Percentiles rank a stretch among this genome's conserved stretches.
These are phyloP conservation scores for Penicillium sp. DNA, from an alignment of 2,329 filamentous ascomycete genomes.

Conservation along the genomic window DNA sequence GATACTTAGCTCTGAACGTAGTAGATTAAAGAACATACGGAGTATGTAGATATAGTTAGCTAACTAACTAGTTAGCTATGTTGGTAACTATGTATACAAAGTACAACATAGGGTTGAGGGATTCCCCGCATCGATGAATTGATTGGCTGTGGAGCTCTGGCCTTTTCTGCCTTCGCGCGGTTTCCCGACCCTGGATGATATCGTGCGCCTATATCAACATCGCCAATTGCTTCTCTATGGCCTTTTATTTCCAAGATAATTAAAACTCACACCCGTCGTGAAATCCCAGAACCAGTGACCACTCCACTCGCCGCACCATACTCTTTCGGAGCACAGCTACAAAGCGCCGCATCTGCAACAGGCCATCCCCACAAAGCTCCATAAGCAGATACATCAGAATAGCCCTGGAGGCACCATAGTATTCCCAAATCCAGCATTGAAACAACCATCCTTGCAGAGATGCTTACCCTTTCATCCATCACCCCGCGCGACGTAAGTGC, in stretches of 20 bases:
- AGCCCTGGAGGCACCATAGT: not conserved
- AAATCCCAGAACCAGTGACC: not conserved
- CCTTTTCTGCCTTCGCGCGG: constrained; percentile 7
- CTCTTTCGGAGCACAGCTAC: not conserved
- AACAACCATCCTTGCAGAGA: constrained; percentile 7
- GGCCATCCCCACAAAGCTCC: not conserved
- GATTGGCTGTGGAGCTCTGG: constrained; percentile 13
- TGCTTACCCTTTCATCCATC: constrained; percentile 66
- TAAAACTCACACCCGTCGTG: not conserved
- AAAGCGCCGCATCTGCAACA: not conserved
- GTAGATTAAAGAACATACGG: not conserved
- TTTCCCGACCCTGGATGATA: not conserved
- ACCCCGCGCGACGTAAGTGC: constrained; percentile 66
- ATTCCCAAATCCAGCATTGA: not conserved
- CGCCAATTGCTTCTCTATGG: not conserved
- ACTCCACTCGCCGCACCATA: not conserved
- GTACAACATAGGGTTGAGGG: not conserved
- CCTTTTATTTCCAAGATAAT: not conserved
- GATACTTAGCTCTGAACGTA: not conserved
- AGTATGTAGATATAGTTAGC: too few relatives aligned
- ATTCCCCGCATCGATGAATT: constrained; percentile 13
- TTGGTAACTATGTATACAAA: too few relatives aligned
- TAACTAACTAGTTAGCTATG: too few relatives aligned
- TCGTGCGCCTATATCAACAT: not conserved
- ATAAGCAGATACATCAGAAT: not conserved